These are phyloP conservation scores for Trichoderma breve DNA, from an alignment of 2,329 filamentous ascomycete genomes.

Conservation along the genomic window DNA sequence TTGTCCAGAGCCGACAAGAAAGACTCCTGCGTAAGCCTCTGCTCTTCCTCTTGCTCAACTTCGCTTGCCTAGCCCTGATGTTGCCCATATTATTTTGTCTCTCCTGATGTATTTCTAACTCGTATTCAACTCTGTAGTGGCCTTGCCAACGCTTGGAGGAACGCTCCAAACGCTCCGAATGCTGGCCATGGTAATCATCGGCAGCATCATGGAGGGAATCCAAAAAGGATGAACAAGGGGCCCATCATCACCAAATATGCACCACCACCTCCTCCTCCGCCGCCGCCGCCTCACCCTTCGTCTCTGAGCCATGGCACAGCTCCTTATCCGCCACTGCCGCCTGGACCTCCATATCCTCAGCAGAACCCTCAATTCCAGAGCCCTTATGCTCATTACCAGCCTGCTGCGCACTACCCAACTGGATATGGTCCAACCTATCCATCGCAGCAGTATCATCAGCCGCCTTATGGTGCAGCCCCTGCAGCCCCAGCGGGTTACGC, in stretches of 20 bases:
- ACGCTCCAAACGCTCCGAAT: conserved; percentile 29
- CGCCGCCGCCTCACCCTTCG: neutral
- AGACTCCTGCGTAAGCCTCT: conserved; percentile 49
- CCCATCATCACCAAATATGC: conserved; percentile 39
- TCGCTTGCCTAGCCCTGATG: neutral
- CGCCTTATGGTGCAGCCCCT: conserved; percentile 23
- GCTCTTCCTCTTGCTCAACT: neutral
- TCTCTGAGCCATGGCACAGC: conserved; percentile 20
- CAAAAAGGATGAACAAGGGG: conserved; percentile 36
- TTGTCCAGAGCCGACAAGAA: conserved; percentile 50
- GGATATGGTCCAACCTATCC: conserved; percentile 31
- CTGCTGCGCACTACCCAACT: conserved; percentile 27
- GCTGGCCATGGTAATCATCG: conserved; percentile 28
- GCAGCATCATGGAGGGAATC: conserved; percentile 29
- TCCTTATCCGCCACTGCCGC: conserved; percentile 29
- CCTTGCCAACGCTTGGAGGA: conserved; percentile 37
- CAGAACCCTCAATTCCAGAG: conserved; percentile 27
- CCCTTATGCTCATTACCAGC: conserved; percentile 28
- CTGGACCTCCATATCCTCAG: conserved; percentile 27
- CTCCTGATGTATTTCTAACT: neutral
- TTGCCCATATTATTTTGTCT: neutral
- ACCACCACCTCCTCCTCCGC: conserved; percentile 23
- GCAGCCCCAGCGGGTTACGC: conserved; percentile 22
- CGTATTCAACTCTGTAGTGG: conserved; percentile 30
- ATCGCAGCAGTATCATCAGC: conserved; percentile 26